Conservation (phyloP, 1,139 yeast species). For the Zygosaccharomyces sapae region DNA sequence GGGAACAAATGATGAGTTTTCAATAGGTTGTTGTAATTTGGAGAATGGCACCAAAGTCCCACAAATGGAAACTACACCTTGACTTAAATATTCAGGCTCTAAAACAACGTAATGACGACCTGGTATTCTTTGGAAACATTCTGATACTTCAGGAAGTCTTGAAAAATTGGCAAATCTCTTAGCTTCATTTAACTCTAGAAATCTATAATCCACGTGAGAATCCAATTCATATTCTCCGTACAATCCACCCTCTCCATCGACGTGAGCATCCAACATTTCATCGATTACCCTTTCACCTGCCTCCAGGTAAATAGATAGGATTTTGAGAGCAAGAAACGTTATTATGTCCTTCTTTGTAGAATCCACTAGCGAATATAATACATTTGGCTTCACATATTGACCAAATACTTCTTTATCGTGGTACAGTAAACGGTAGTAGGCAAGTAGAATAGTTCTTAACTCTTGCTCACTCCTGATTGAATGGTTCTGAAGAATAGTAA, state of each 20-base stretch:
- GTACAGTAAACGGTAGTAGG: constrained; percentile 59
- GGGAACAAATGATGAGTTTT: constrained; percentile 55
- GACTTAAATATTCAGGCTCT: constrained; percentile 37
- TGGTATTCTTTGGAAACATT: constrained; percentile 9
- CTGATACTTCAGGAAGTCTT: constrained; percentile 33
- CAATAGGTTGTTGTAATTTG: constrained; percentile 13
- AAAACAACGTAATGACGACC: constrained; percentile 16
- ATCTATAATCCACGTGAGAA: constrained; percentile 48
- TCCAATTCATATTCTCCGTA: constrained; percentile 48
- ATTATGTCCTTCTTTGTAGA: constrained; percentile 36
- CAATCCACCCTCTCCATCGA: constrained; percentile 25
- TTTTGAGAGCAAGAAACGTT: constrained; percentile 52
- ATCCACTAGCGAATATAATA: constrained; percentile 44
- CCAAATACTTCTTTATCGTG: constrained; percentile 53
- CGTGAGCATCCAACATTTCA: constrained; percentile 45
- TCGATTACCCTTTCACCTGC: constrained; percentile 55
- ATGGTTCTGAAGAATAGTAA: constrained; percentile 35
- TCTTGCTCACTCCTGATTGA: constrained; percentile 37
- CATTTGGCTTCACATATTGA: constrained; percentile 50
- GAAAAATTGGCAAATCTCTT: constrained; percentile 56
- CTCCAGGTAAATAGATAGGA: constrained; percentile 52
- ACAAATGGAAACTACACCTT: constrained; percentile 61
- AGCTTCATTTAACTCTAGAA: constrained; percentile 63
- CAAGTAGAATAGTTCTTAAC: constrained; percentile 49
- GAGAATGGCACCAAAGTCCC: constrained; percentile 62